Percentiles rank a stretch among this genome's conserved stretches.
These are phyloP conservation scores for Ogataea trehaloabstinens DNA, from an alignment of 805 yeast species.

Conservation along the genomic window DNA sequence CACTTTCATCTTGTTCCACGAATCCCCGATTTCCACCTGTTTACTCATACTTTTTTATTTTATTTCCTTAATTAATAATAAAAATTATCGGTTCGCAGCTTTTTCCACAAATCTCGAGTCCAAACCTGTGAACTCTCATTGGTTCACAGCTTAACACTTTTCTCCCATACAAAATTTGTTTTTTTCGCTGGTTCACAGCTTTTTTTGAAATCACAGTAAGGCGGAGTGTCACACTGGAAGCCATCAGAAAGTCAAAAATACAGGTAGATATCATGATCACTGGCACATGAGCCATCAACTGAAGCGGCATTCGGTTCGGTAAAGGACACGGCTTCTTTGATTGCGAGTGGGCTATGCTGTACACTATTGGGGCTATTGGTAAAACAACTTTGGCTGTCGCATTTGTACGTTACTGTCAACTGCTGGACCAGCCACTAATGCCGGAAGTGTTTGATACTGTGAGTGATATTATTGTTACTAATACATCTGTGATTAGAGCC, in stretches of 20 bases:
- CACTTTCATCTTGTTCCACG: too few species aligned
- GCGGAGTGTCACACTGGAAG: constrained; percentile 17
- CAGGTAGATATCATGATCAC: constrained; percentile 29
- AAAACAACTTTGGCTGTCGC: constrained; percentile 26
- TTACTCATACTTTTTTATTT: too few species aligned
- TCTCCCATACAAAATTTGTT: too few species aligned
- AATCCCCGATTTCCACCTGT: too few species aligned
- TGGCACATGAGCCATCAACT: constrained; percentile 33
- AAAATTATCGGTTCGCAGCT: too few species aligned
- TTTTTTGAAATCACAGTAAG: too few species aligned
- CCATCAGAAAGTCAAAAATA: constrained; percentile 16
- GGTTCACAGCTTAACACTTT: too few species aligned
- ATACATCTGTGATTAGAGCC: constrained; percentile 18
- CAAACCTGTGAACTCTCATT: too few species aligned
- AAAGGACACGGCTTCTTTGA: constrained; percentile 34
- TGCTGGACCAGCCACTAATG: constrained; percentile 23
- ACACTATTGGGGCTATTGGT: constrained; percentile 24
- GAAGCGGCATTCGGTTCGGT: constrained; percentile 30
- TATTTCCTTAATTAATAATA: too few species aligned
- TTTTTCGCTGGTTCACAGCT: too few species aligned
- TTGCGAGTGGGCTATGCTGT: constrained; percentile 33
- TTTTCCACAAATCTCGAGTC: too few species aligned
- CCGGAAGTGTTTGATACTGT: constrained; percentile 33
- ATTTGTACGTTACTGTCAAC: constrained; percentile 32
- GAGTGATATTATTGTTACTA: constrained; percentile 30